Evolutionary conservation across 2,329 filamentous ascomycete genomes (phyloP).

Genomic region (Aspergillus luchuensis): DNA sequence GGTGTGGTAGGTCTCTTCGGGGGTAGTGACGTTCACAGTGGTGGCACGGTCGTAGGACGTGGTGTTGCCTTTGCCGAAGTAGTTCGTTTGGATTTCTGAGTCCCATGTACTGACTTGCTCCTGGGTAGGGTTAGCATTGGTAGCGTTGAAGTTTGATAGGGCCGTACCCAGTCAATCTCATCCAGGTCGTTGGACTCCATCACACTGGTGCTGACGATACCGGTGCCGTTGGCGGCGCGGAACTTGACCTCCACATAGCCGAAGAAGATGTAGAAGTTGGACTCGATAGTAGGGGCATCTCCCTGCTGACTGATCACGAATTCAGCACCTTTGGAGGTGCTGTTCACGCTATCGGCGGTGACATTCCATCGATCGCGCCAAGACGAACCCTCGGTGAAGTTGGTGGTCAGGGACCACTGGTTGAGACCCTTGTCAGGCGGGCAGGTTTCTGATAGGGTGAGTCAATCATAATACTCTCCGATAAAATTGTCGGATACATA

Average conservation of each 20-base stretch:
- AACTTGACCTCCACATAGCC: constrained; percentile 82
- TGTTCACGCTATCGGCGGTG: constrained; percentile 66
- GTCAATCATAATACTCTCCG: not conserved
- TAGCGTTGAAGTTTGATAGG: constrained; percentile 58
- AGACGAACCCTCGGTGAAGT: constrained; percentile 54
- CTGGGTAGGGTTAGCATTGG: constrained; percentile 38
- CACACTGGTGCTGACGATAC: constrained; percentile 89
- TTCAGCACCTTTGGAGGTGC: constrained; percentile 68
- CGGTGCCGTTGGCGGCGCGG: constrained; percentile 83
- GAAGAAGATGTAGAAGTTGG: constrained; percentile 98
- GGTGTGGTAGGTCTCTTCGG: constrained; percentile 51
- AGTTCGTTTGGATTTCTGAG: constrained; percentile 71
- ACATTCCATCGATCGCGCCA: constrained; percentile 62
- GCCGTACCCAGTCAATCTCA: constrained; percentile 95
- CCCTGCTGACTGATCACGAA: constrained; percentile 78
- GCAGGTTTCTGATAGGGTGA: constrained; percentile 53
- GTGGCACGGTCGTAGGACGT: constrained; percentile 77
- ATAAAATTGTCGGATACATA: constrained; percentile 5
- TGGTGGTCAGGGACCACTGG: constrained; percentile 29
- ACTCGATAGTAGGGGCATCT: constrained; percentile 82
- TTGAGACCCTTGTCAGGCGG: constrained; percentile 71
- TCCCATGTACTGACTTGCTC: constrained; percentile 40
- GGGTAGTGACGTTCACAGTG: constrained; percentile 67
- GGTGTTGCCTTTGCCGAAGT: constrained; percentile 91
- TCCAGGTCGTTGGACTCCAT: constrained; percentile 88